These are phyloP conservation scores for Durusdinium trenchii DNA, from an alignment of 73 alveolate species.

Conservation along the genomic window DNA sequence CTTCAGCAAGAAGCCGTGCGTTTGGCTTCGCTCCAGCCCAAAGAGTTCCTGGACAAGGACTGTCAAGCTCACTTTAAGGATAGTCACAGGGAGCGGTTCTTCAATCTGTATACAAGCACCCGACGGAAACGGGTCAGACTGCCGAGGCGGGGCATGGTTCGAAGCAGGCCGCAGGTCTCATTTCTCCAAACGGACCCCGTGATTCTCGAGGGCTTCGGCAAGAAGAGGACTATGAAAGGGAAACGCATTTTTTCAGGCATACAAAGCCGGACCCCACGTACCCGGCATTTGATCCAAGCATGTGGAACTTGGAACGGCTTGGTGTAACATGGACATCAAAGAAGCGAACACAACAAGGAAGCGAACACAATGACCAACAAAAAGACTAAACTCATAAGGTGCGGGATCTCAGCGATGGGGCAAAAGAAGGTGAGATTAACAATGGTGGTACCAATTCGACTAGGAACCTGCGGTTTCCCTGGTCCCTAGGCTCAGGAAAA, in stretches of 20 bases:
- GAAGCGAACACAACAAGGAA: too few relatives aligned
- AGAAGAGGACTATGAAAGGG: neutral
- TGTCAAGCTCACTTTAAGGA: neutral
- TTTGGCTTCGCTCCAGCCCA: constrained; percentile 9
- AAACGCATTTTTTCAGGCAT: too few relatives aligned
- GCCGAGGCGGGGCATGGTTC: too few relatives aligned
- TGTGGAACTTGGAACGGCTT: too few relatives aligned
- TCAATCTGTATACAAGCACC: neutral
- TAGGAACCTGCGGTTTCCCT: neutral
- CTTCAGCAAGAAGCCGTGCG: neutral
- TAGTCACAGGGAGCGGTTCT: neutral
- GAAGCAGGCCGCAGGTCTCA: too few relatives aligned
- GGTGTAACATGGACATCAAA: too few relatives aligned
- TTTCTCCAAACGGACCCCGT: too few relatives aligned
- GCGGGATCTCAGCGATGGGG: neutral
- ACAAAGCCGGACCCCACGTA: too few relatives aligned
- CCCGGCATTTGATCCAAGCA: too few relatives aligned
- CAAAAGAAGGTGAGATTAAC: neutral
- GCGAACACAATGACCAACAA: neutral
- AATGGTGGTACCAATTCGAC: neutral
- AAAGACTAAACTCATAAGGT: neutral
- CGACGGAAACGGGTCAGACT: neutral
- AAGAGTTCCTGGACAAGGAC: neutral
- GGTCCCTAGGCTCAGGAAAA: too few relatives aligned
- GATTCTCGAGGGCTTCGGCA: neutral